phyloP scores from a whole-genome alignment of 108 stramenopile species.

The Skeletonema potamos region DNA sequence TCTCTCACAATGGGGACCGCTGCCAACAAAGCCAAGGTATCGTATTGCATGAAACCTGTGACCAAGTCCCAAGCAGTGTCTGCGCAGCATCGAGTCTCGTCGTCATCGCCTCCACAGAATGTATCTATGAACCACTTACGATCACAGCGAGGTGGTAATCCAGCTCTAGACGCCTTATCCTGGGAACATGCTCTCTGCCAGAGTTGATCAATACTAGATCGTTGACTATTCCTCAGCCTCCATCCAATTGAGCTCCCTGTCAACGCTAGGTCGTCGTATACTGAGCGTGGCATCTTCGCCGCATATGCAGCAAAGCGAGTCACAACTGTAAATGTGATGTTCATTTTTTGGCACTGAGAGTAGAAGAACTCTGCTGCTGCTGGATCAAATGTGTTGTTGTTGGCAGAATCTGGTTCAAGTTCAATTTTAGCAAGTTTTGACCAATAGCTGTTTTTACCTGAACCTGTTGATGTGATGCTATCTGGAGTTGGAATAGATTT shows the following conservation, averaged over 20 bases:
- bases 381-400: constrained; percentile 50
- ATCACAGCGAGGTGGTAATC: constrained; percentile 44
- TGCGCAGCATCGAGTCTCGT: constrained; percentile 18
- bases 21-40: constrained; percentile 44
- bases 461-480: background rate
- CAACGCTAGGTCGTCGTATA: constrained; percentile 49
- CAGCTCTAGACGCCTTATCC: constrained; percentile 27
- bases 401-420: constrained; percentile 40
- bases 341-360: constrained; percentile 39
- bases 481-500: constrained; percentile 16
- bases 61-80: constrained; percentile 55
- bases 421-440: constrained; percentile 27
- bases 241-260: constrained; percentile 49
- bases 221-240: constrained; percentile 46
- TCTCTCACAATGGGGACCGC: constrained; percentile 43
- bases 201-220: constrained; percentile 41
- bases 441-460: constrained; percentile 2
- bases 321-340: constrained; percentile 43
- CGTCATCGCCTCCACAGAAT: constrained; percentile 46
- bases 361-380: constrained; percentile 45
- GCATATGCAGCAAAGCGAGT: constrained; percentile 44
- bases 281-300: constrained; percentile 43
- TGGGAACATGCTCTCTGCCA: constrained; percentile 41
- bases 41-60: constrained; percentile 49
- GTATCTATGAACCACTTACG: constrained; percentile 49